Evolutionary conservation across 108 stramenopile genomes (phyloP), one percentile per base, ranked within the genome.

Genomic region (Epithemia pelagica): DNA sequence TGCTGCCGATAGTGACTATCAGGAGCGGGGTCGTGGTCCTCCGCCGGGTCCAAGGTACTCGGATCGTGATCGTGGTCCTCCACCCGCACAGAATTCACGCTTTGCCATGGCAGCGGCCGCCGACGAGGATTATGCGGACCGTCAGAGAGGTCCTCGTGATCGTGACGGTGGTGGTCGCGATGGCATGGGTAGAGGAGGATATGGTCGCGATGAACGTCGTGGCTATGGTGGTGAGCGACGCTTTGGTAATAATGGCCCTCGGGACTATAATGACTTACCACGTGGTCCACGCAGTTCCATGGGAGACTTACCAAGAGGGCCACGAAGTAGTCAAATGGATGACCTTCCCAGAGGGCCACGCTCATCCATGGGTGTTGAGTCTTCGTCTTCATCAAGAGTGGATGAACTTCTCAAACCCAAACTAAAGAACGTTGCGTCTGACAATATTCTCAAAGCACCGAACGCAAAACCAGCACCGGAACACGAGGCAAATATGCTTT

Each of bases 1-100:
- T 24, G 87, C 84, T 22, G 81, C 76, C 2, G 67, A 77, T 1
- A 73, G 75, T 21, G 83, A 82, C 27, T 54, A 51, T 27, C 71
- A 68, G 19, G 62, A 69, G 54, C 69, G 58, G 10, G 72, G 66
- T 37, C 30, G 56, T 20, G 64, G 70, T 15, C 37, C 37, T 10
- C 37, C 37, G 37, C 37, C 37, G 37, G 37, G 37, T 46, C 10
- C 10, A 46, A 5, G 37, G 15, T 72, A 57, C 23, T 55, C 71
- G 54, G 72, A 58, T 22, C 54, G 71, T 58, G 76, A 65, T 32
- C 55, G 66, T 65, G 87, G 82, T 20, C 85, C 83, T 30, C 84
- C 88, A 21, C 81, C 81, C 2, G 32, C 63, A 26, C 65, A 74
- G 19, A 87, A 83, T 62, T 87, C 86, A 21, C 69, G 86, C 1